Evolutionary conservation across 108 stramenopile species (phyloP), one percentile per base, ranked within the genome.

Genomic region (Poteriospumella lacustris): DNA sequence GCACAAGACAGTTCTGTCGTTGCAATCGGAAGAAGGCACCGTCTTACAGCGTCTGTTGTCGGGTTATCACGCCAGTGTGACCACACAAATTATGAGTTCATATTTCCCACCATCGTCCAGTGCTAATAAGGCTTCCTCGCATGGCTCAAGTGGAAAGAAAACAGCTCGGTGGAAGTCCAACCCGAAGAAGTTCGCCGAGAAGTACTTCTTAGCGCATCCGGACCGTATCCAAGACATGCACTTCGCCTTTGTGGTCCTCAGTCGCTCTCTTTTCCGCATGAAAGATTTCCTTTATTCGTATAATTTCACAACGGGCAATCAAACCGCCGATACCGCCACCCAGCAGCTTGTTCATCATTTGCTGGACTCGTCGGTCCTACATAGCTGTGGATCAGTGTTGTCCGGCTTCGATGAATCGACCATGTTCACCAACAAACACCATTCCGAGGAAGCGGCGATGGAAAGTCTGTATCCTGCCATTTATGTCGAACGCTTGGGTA

Each of bases 361-460:
- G 43, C 76, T 94, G 81, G 91, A 89, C 75, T 89, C 93, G 1
- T 60, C 86, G 40, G 92, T 92, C 67, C 79, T 94, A 44, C 59
- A 85, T 60, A 88, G 88, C 1, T 94, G 92, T 76, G 85, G 87
- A 15, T 68, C 76, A 43, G 92, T 94, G 40, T 93, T 93, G 81
- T 86, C 90, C 0, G 95, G 93, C 60, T 96, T 96, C 85, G 94
- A 96, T 79, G 95, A 96, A 83, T 86, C 86, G 58, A 76, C 92
- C 64, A 91, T 96, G 91, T 96, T 96, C 84, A 75, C 80, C 36
- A 42, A 39, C 78, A 62, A 76, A 2, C 62, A 76, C 59, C 76
- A 36, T 0, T 44, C 60, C 36, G 24, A 67, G 58, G 77, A 38
- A 5, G 33, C 58, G 15, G 77, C 62, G 75, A 68, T 43, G 91